Percentiles rank a stretch among this genome's conserved stretches.
phyloP scores from a whole-genome alignment of 768 basidiomycete genomes.

The Auriculariales sp. region DNA sequence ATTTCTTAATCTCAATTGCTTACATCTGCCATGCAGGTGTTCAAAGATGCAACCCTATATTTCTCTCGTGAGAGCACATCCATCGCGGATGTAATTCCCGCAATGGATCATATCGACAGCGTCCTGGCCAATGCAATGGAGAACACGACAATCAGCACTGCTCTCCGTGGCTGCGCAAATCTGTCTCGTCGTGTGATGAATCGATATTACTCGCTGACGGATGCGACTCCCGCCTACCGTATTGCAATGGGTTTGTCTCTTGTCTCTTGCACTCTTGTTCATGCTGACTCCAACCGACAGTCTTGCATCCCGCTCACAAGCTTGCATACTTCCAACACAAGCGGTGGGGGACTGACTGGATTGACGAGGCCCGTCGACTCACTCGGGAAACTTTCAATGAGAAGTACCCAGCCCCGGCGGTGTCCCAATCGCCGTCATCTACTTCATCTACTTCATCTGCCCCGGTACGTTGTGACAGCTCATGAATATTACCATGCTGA shows the following conservation, averaged over 20 bases:
- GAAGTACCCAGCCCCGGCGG: not conserved
- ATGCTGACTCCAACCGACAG: constrained; percentile 8
- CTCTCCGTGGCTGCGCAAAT: constrained; percentile 15
- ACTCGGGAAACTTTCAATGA: no score
- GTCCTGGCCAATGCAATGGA: constrained; percentile 10
- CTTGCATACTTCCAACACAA: constrained; percentile 18
- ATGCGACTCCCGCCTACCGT: constrained; percentile 16
- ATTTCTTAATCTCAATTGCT: not conserved
- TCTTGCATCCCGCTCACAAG: constrained; percentile 23
- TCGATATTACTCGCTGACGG: constrained; percentile 18
- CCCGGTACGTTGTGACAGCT: no score
- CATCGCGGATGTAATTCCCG: constrained; percentile 22
- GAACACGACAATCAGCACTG: constrained; percentile 3
- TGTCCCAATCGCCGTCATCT: not conserved
- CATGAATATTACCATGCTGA: not conserved
- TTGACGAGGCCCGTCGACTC: no score
- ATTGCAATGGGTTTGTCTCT: constrained; percentile 19
- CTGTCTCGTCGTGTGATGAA: constrained; percentile 19
- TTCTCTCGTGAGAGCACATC: constrained; percentile 17
- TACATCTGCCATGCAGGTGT: constrained; percentile 12
- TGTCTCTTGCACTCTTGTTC: not conserved
- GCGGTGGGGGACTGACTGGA: constrained; percentile 18
- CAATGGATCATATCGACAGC: constrained; percentile 22
- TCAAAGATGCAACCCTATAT: constrained; percentile 20
- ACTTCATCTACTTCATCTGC: not conserved